Evolutionary conservation across 139 green algal species (phyloP).

Genomic region (Mychonastes homosphaera): DNA sequence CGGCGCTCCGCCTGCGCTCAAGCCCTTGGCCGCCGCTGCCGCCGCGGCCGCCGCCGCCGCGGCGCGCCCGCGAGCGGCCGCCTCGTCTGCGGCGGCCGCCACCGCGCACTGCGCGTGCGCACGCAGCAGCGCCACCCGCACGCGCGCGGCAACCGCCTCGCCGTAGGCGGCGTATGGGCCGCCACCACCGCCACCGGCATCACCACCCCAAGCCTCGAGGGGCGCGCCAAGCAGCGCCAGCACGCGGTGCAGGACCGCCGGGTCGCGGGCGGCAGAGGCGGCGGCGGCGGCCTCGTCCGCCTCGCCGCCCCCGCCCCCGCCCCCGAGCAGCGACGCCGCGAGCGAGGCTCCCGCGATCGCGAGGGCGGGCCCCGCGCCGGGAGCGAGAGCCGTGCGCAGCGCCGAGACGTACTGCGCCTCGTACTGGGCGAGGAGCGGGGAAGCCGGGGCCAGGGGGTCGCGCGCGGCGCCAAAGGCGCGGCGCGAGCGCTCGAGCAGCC

Average conservation of each 20-base stretch:
- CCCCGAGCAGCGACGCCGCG: slow-evolving; percentile 51
- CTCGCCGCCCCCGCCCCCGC: slow-evolving; percentile 43
- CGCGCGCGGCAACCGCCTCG: slow-evolving; percentile 56
- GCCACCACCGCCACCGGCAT: slow-evolving; percentile 2
- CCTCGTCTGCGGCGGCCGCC: neutral
- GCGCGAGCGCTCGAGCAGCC: slow-evolving; percentile 41
- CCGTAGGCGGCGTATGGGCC: slow-evolving; percentile 46
- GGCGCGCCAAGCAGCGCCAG: neutral
- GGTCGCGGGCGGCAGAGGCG: slow-evolving; percentile 32
- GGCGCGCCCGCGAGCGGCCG: neutral
- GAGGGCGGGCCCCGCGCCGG: slow-evolving; percentile 32
- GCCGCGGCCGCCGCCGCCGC: neutral
- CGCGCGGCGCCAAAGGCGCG: slow-evolving; percentile 34
- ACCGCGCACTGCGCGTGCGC: slow-evolving; percentile 52
- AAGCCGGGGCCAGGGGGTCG: slow-evolving; percentile 46
- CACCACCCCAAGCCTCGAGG: neutral
- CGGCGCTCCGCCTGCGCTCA: slow-evolving; percentile 3
- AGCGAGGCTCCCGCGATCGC: slow-evolving; percentile 44
- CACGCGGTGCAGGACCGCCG: neutral
- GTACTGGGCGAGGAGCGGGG: slow-evolving; percentile 64
- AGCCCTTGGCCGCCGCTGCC: neutral
- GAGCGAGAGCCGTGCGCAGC: slow-evolving; percentile 31
- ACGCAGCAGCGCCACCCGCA: slow-evolving; percentile 34
- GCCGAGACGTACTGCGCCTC: slow-evolving; percentile 70
- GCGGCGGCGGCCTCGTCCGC: slow-evolving; percentile 50